Evolutionary conservation across 306 rosid species (phyloP).

Genomic region (Cicer judaicum): DNA sequence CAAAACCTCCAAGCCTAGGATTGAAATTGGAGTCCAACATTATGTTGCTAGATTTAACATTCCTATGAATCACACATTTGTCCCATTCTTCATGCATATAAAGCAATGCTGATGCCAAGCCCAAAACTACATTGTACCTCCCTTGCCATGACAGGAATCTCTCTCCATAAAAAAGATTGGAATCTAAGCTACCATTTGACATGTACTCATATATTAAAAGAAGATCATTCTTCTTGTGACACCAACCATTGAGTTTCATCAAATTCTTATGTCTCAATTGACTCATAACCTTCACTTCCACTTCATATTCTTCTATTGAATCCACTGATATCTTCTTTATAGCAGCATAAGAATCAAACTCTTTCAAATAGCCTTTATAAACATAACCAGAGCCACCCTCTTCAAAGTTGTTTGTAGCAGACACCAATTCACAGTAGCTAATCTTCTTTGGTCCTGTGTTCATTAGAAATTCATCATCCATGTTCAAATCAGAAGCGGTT

Average conservation of each 20-base stretch:
- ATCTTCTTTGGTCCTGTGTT: conserved; percentile 49
- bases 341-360: conserved; percentile 45
- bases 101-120: conserved; percentile 51
- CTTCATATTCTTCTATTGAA: conserved; percentile 46
- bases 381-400: conserved; percentile 62
- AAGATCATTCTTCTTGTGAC: conserved; percentile 46
- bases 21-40: conserved; percentile 55
- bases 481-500: not conserved
- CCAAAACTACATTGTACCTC: conserved; percentile 45
- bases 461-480: conserved; percentile 37
- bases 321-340: conserved; percentile 48
- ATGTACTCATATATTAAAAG: conserved; percentile 50
- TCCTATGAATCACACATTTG: conserved; percentile 55
- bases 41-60: conserved; percentile 58
- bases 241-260: conserved; percentile 56
- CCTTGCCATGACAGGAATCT: conserved; percentile 40
- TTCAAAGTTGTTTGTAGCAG: conserved; percentile 49
- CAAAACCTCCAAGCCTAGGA: conserved; percentile 57
- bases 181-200: conserved; percentile 55
- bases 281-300: conserved; percentile 53
- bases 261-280: conserved; percentile 52
- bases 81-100: conserved; percentile 57
- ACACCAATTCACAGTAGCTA: no score
- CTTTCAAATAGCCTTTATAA: conserved; percentile 47
- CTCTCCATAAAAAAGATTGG: conserved; percentile 34